Conservation (phyloP, 1,284 basidiomycete genomes). For the Pholiota adiposa region DNA sequence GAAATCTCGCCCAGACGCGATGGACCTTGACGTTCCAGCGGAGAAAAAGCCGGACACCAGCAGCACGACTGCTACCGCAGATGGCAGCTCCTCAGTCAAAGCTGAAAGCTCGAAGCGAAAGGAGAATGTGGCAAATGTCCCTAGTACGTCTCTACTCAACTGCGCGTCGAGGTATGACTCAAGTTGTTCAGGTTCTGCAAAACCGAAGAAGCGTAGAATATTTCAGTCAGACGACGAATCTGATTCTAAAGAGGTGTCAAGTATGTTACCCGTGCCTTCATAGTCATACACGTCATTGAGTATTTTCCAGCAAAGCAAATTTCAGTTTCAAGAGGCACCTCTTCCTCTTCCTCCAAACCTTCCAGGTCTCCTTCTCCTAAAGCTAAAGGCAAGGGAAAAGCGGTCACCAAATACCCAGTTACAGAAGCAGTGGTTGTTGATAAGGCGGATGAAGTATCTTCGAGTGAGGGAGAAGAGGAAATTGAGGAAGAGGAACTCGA, state of each 20-base stretch:
- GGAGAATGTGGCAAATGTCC: conserved; percentile 30
- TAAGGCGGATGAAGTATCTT: conserved; percentile 47
- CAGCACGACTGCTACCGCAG: neutral
- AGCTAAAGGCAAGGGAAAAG: conserved; percentile 39
- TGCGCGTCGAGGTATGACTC: conserved; percentile 3
- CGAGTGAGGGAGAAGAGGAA: conserved; percentile 58
- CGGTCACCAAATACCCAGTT: conserved; percentile 27
- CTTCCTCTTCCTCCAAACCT: too few species aligned
- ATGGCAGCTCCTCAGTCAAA: conserved; percentile 8
- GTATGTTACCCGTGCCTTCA: neutral
- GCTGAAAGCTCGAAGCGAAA: conserved; percentile 47
- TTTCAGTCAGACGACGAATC: conserved; percentile 71
- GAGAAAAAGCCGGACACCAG: conserved; percentile 23
- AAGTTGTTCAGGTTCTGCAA: conserved; percentile 28
- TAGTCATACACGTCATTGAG: neutral
- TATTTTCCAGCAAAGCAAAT: neutral
- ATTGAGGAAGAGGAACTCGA: conserved; percentile 49
- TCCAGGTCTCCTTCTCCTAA: conserved; percentile 28
- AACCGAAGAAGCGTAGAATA: conserved; percentile 61
- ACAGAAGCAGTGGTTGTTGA: conserved; percentile 30
- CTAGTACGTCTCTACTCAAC: conserved; percentile 13
- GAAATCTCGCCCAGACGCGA: conserved; percentile 32
- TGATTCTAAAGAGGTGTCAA: conserved; percentile 25
- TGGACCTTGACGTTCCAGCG: conserved; percentile 34
- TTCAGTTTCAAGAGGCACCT: conserved; percentile 14